Evolutionary conservation across 1,284 basidiomycete genomes (phyloP), one percentile per base, ranked within the genome.

Genomic region (Ganoderma meredithae): DNA sequence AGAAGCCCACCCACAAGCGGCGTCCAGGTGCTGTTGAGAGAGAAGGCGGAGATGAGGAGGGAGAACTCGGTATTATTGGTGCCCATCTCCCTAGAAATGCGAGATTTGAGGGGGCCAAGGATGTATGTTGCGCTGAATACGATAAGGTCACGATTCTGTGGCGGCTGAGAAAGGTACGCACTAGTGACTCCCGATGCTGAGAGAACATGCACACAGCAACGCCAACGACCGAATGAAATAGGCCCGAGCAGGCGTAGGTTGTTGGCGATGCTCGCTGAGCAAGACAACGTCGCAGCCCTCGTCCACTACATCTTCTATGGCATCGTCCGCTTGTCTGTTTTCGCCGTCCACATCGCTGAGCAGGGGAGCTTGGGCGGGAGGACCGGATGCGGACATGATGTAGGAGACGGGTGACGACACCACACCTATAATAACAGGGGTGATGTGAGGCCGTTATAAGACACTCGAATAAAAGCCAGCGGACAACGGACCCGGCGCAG

Each of bases 11-110:
- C 91, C 0, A 93, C 83, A 5, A 94, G 83, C 0, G 92, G 92
- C 12, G 93, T 94, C 92, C 92, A 94, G 49, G 92, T 94, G 69
- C 90, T 89, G 75, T 94, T 94, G 44, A 94, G 79, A 66, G 88
- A 91, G 73, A 89, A 89, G 0, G 92, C 91, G 15, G 93, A 90
- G 63, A 95, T 86, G 55, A 95, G 81, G 40, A 94, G 83, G 60
- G 90, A 89, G 78, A 92, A 95, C 75, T 95, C 90, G 0, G 90
- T 88, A 76, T 94, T 91, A 52, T 90, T 87, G 3, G 91, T 90
- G 52, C 90, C 90, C 67, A 94, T 85, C 75, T 95, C 92, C 65
- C 88, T 83, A 9, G 88, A 85, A 15, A 94, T 81, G 31, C 88
- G 83, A 52, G 89, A 91, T 79, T 95, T 94, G 67, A 94, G 81